These are phyloP conservation scores for Citrus maxima DNA, from an alignment of 345 rosid species.

Conservation along the genomic window DNA sequence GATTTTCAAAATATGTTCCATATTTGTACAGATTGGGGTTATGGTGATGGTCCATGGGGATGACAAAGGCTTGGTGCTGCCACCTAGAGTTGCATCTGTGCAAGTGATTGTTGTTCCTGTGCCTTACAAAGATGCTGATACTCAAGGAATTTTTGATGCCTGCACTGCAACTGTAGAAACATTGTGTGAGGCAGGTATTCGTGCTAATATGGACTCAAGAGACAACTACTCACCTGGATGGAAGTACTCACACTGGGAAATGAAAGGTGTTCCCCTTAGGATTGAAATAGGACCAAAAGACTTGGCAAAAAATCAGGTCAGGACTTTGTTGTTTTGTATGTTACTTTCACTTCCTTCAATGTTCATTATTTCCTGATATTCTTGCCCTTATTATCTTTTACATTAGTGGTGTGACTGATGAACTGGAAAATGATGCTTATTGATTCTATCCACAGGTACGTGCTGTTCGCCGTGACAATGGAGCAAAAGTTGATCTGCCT, in stretches of 20 bases:
- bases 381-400: not conserved
- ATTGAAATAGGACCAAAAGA: slow-evolving; percentile 97
- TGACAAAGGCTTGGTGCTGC: slow-evolving; percentile 76
- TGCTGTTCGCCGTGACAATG: slow-evolving; percentile 81
- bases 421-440: slow-evolving; percentile 1
- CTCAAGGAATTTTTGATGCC: slow-evolving; percentile 80
- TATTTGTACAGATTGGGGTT: slow-evolving; percentile 71
- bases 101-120: slow-evolving; percentile 91
- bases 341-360: not conserved
- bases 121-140: slow-evolving; percentile 92
- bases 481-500: slow-evolving; percentile 59
- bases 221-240: slow-evolving; percentile 97
- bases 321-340: not conserved
- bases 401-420: not conserved
- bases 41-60: slow-evolving; percentile 99
- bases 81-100: slow-evolving; percentile 86
- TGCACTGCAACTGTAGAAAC: slow-evolving; percentile 67
- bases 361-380: slow-evolving; percentile 1
- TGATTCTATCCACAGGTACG: slow-evolving; percentile 56
- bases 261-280: slow-evolving; percentile 97
- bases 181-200: slow-evolving; percentile 66
- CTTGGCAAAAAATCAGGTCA: slow-evolving; percentile 75
- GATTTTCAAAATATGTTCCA: not conserved
- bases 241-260: slow-evolving; percentile 98
- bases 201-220: slow-evolving; percentile 73